phyloP scores from a whole-genome alignment of 805 yeast species.

The Clavispora phyllophila region DNA sequence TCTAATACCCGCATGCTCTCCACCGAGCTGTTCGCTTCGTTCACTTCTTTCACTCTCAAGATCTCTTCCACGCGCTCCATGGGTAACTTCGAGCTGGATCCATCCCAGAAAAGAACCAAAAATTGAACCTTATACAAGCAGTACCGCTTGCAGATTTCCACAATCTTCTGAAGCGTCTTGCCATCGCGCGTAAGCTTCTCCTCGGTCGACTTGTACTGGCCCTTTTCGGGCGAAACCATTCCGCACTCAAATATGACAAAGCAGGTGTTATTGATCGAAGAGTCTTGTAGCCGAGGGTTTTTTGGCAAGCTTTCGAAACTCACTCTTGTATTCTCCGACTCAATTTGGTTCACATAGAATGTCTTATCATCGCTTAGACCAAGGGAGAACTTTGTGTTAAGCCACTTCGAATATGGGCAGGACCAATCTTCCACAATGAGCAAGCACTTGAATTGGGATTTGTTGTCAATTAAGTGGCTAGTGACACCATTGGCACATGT shows the following conservation, averaged over 20 bases:
- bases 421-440: slow-evolving; percentile 48
- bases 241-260: slow-evolving; percentile 54
- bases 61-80: slow-evolving; percentile 11
- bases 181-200: slow-evolving; percentile 36
- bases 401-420: slow-evolving; percentile 44
- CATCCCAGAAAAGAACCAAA: slow-evolving; percentile 41
- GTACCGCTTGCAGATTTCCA: slow-evolving; percentile 27
- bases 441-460: slow-evolving; percentile 23
- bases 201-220: slow-evolving; percentile 14
- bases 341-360: slow-evolving; percentile 23
- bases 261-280: slow-evolving; percentile 35
- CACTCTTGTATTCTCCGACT: slow-evolving; percentile 24
- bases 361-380: slow-evolving; percentile 22
- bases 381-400: slow-evolving; percentile 40
- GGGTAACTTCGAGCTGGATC: slow-evolving; percentile 14
- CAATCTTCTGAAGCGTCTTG: slow-evolving; percentile 28
- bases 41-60: slow-evolving; percentile 13
- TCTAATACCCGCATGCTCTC: slow-evolving; percentile 25
- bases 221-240: slow-evolving; percentile 17
- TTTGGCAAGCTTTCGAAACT: slow-evolving; percentile 39
- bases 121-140: slow-evolving; percentile 37
- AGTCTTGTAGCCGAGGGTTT: slow-evolving; percentile 28
- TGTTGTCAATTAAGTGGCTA: background rate
- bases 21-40: slow-evolving; percentile 9
- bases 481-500: slow-evolving; percentile 18